Conservation (phyloP, 139 green algal species). For the Closterium sp. region DNA sequence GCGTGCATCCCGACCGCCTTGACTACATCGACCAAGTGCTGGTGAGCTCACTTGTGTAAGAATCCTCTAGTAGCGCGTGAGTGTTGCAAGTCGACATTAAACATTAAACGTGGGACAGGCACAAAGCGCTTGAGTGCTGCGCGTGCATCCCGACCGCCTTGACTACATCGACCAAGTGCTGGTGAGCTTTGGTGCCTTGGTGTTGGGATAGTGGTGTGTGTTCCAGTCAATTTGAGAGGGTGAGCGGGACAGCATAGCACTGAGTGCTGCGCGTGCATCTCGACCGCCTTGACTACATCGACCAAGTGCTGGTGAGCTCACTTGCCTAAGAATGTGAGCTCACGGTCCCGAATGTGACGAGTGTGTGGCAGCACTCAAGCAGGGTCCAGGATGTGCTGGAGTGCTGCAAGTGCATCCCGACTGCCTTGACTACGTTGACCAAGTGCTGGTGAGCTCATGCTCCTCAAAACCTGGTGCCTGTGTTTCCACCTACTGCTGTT, state of each 20-base stretch:
- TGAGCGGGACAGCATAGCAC: background rate
- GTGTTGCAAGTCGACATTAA: no score
- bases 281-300: constrained; percentile 68
- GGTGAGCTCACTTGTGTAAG: constrained; percentile 45
- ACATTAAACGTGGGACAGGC: no score
- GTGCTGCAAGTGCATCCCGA: constrained; percentile 51
- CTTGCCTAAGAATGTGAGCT: no score
- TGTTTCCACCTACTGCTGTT: background rate
- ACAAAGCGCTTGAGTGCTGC: constrained; percentile 28
- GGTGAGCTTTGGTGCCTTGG: no score
- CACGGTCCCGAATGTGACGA: no score
- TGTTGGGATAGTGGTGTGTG: no score
- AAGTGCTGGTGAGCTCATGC: constrained; percentile 63
- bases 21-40: constrained; percentile 75
- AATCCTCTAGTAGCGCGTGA: no score
- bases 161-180: constrained; percentile 74
- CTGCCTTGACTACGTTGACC: constrained; percentile 68
- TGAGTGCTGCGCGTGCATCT: constrained; percentile 42
- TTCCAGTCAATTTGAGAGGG: no score
- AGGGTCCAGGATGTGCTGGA: no score
- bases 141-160: constrained; percentile 53
- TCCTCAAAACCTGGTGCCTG: background rate
- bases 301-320: constrained; percentile 50
- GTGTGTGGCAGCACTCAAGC: no score
- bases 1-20: constrained; percentile 54